Percentiles rank a stretch among this genome's conserved stretches.
These are phyloP conservation scores for Fomitopsis pulvina DNA, from an alignment of 768 basidiomycete genomes.

Conservation along the genomic window DNA sequence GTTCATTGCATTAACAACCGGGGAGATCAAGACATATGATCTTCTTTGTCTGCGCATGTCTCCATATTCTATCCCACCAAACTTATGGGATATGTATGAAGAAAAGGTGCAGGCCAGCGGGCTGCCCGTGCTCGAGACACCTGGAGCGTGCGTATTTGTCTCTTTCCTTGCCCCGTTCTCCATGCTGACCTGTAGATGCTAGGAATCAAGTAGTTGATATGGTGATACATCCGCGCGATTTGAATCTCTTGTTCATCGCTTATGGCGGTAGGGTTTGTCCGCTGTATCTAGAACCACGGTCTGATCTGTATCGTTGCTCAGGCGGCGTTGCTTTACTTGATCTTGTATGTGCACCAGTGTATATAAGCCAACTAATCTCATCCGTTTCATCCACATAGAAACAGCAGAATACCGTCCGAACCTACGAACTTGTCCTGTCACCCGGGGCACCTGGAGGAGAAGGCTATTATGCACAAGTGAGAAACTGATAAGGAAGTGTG, in stretches of 20 bases:
- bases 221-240: constrained; percentile 62
- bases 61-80: constrained; percentile 54
- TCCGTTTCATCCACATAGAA: constrained; percentile 30
- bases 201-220: constrained; percentile 47
- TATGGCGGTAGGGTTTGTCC: constrained; percentile 48
- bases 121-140: constrained; percentile 27
- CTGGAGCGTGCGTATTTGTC: constrained; percentile 29
- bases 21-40: constrained; percentile 71
- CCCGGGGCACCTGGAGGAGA: constrained; percentile 81
- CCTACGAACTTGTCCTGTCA: constrained; percentile 63
- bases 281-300: constrained; percentile 10
- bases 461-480: constrained; percentile 51
- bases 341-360: constrained; percentile 34
- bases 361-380: not conserved
- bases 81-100: constrained; percentile 71
- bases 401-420: constrained; percentile 44
- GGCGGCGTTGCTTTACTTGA: constrained; percentile 58
- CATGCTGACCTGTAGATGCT: constrained; percentile 5
- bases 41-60: constrained; percentile 62
- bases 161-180: not conserved
- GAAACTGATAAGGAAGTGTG: constrained; percentile 15
- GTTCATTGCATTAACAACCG: constrained; percentile 45
- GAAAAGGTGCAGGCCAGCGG: constrained; percentile 41
- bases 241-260: constrained; percentile 68
- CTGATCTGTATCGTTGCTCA: constrained; percentile 17